phyloP scores from a whole-genome alignment of 148 eudicot genomes.

The Linanthus parryae region DNA sequence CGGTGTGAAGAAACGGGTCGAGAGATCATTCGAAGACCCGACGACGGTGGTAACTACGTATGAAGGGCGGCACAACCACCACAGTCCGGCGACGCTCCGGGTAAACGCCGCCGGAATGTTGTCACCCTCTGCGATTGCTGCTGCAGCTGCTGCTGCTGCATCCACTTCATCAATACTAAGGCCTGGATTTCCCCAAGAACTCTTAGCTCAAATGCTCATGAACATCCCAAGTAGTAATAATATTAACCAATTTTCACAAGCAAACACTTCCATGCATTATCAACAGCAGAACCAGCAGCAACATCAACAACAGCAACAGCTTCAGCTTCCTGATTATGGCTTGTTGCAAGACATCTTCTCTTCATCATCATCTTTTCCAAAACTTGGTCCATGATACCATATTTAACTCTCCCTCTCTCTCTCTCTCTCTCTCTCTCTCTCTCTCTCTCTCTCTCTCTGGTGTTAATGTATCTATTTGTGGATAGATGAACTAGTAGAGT shows the following conservation, averaged over 20 bases:
- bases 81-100: conserved; percentile 20
- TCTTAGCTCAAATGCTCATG: conserved; percentile 13
- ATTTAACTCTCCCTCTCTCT: too few relatives aligned
- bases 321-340: conserved; percentile 11
- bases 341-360: conserved; percentile 10
- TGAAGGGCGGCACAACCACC: conserved; percentile 31
- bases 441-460: too few relatives aligned
- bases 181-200: conserved; percentile 4
- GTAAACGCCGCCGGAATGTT: conserved; percentile 19
- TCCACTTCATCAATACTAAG: conserved; percentile 2
- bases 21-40: conserved; percentile 27
- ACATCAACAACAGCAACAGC: conserved; percentile 9
- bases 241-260: background rate
- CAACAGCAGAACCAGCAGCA: background rate
- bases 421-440: too few relatives aligned
- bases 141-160: too few relatives aligned
- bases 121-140: conserved; percentile 8
- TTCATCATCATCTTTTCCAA: too few relatives aligned
- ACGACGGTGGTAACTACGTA: conserved; percentile 27
- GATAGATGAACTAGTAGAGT: too few relatives aligned
- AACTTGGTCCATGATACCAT: too few relatives aligned
- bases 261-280: conserved; percentile 5
- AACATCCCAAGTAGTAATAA: background rate
- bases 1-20: conserved; percentile 27
- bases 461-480: too few relatives aligned